phyloP scores from a whole-genome alignment of 441 rosid genomes.

The Metrosideros polymorpha region DNA sequence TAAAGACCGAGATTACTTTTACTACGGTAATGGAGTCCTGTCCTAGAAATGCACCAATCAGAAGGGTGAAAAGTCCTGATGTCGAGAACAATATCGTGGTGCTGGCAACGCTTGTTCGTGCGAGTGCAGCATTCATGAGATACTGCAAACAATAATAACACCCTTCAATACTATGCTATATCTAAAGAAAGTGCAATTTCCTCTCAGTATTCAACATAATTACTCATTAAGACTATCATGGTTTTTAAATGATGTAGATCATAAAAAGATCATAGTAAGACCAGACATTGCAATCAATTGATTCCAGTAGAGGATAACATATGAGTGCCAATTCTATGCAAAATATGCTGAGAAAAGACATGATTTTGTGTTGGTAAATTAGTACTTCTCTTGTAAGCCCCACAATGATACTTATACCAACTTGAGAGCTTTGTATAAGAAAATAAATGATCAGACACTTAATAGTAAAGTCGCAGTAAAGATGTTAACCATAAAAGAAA shows the following conservation, averaged over 20 bases:
- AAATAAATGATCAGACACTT: not conserved
- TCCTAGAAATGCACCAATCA: slow-evolving; percentile 32
- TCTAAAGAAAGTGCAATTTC: not conserved
- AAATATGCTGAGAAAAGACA: not conserved
- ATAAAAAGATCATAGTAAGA: not conserved
- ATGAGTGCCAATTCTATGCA: not conserved
- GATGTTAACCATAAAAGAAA: not conserved
- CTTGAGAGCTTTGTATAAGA: not conserved
- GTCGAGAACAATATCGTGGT: slow-evolving; percentile 34
- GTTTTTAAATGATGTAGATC: not conserved
- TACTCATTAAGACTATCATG: not conserved
- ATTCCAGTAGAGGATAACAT: not conserved
- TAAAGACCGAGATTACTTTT: slow-evolving; percentile 26
- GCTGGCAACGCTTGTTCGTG: slow-evolving; percentile 34
- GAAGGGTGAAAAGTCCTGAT: slow-evolving; percentile 40
- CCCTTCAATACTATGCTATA: not conserved
- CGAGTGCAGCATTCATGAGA: slow-evolving; percentile 36
- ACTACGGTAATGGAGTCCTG: slow-evolving; percentile 24
- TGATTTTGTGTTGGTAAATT: not conserved
- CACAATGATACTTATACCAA: not conserved
- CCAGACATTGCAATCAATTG: not conserved
- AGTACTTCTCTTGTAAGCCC: not conserved
- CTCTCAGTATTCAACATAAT: not conserved
- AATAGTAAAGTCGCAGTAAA: not conserved
- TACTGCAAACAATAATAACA: slow-evolving; percentile 21